A percentile compares a stretch with the other conserved stretches of the same genome.
Evolutionary conservation across 805 yeast species (phyloP).

Genomic region (Millerago galiae): DNA sequence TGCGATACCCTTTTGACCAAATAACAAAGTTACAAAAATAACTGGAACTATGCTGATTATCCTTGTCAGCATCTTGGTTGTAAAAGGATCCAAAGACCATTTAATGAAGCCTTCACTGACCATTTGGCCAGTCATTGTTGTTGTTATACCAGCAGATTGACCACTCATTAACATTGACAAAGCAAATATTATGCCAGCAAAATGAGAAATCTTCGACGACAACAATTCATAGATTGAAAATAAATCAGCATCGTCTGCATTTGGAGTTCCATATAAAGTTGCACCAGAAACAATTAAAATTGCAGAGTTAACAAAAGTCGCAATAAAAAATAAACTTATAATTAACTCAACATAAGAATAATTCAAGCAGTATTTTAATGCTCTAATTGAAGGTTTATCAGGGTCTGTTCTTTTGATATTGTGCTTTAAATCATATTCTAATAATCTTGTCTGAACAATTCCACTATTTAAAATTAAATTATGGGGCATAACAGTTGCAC

Average conservation of each 20-base stretch:
- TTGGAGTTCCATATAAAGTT: conserved; percentile 59
- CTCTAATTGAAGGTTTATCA: conserved; percentile 71
- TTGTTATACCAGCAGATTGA: conserved; percentile 92
- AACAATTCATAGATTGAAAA: conserved; percentile 73
- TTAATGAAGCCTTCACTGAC: conserved; percentile 83
- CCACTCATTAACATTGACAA: conserved; percentile 84
- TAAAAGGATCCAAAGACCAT: conserved; percentile 78
- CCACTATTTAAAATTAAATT: conserved; percentile 81
- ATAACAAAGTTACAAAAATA: conserved; percentile 57
- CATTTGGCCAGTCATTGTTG: conserved; percentile 91
- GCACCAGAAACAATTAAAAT: conserved; percentile 90
- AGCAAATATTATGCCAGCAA: conserved; percentile 88
- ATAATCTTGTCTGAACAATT: conserved; percentile 76
- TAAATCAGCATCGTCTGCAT: conserved; percentile 72
- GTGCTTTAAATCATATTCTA: conserved; percentile 61
- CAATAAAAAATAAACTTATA: conserved; percentile 77
- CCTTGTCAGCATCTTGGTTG: conserved; percentile 73
- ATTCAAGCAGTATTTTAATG: conserved; percentile 72
- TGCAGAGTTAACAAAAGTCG: conserved; percentile 88
- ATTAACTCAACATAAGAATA: conserved; percentile 80
- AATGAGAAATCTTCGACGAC: conserved; percentile 62
- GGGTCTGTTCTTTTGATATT: conserved; percentile 35
- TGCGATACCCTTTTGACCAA: conserved; percentile 80
- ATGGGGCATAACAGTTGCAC: conserved; percentile 96
- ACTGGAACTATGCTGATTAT: conserved; percentile 84